A percentile compares a stretch with the other conserved stretches of the same genome.
phyloP scores from a whole-genome alignment of 2,329 filamentous ascomycete species.

The Aspergillus pseudoglaucus region DNA sequence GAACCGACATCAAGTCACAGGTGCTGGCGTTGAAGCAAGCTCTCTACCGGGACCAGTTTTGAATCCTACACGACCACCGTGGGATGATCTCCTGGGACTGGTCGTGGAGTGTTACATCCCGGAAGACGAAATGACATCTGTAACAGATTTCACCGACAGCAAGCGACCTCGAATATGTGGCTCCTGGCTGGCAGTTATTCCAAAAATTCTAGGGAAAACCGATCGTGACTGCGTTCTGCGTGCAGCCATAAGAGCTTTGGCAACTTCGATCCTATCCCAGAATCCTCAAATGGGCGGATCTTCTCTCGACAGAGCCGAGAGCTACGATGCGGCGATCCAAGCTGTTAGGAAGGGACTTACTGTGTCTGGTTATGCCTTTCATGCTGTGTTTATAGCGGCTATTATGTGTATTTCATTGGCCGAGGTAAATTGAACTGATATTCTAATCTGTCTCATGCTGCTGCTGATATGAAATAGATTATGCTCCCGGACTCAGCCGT shows the following conservation, averaged over 20 bases:
- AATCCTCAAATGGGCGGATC: slow-evolving; percentile 1
- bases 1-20: neutral
- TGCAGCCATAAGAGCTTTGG: slow-evolving; percentile 30
- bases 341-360: slow-evolving; percentile 19
- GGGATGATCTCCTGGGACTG: slow-evolving; percentile 2
- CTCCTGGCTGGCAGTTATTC: slow-evolving; percentile 36
- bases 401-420: slow-evolving; percentile 32
- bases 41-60: neutral
- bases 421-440: slow-evolving; percentile 14
- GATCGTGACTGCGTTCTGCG: slow-evolving; percentile 16
- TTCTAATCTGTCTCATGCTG: neutral
- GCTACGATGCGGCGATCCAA: slow-evolving; percentile 24
- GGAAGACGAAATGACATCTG: slow-evolving; percentile 6
- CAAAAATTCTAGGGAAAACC: slow-evolving; percentile 18
- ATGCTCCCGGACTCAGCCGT: slow-evolving; percentile 25
- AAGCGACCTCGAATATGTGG: slow-evolving; percentile 30
- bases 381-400: slow-evolving; percentile 23
- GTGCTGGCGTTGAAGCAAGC: neutral
- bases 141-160: neutral
- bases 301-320: slow-evolving; percentile 17
- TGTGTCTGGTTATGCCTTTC: slow-evolving; percentile 5
- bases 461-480: slow-evolving; percentile 16
- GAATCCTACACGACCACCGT: neutral
- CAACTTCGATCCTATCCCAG: slow-evolving; percentile 21
- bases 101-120: slow-evolving; percentile 7